phyloP scores from a whole-genome alignment of 148 eudicot species.

The Camellia japonica region DNA sequence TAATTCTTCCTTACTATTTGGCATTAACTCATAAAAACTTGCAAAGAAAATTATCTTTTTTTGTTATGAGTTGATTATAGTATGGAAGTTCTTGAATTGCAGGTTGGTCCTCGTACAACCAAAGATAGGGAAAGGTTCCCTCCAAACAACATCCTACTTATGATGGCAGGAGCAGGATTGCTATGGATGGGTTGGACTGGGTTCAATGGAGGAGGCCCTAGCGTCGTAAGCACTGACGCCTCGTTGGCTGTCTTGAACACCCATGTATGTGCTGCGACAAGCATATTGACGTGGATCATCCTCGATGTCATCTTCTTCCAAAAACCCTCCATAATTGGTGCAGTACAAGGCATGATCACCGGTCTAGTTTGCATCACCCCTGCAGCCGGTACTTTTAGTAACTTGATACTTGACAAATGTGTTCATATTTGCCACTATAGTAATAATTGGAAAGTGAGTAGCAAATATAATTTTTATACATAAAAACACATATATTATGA shows the following conservation, averaged over 20 bases:
- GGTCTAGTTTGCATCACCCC: conserved; percentile 39
- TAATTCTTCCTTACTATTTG: no score
- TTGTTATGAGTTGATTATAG: no score
- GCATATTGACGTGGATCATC: conserved; percentile 30
- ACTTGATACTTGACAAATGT: no score
- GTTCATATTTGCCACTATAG: background rate
- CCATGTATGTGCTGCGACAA: conserved; percentile 29
- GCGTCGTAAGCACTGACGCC: conserved; percentile 24
- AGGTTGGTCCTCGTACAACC: conserved; percentile 34
- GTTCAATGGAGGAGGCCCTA: conserved; percentile 38
- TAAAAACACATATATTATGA: background rate
- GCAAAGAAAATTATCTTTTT: no score
- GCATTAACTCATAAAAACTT: no score
- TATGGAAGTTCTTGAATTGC: background rate
- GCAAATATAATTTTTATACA: no score
- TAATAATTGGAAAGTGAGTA: no score
- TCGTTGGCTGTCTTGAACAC: conserved; percentile 36
- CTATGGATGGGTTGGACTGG: conserved; percentile 43
- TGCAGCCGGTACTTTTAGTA: conserved; percentile 26
- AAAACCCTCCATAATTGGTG: conserved; percentile 33
- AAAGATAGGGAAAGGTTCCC: conserved; percentile 38
- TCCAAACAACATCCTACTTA: conserved; percentile 34
- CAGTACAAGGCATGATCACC: conserved; percentile 42
- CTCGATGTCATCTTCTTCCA: conserved; percentile 27
- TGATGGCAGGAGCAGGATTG: conserved; percentile 35